A percentile compares a stretch with the other conserved stretches of the same genome.
Conservation (phyloP, 148 eudicot species). For the Vaccinium macrocarpon region DNA sequence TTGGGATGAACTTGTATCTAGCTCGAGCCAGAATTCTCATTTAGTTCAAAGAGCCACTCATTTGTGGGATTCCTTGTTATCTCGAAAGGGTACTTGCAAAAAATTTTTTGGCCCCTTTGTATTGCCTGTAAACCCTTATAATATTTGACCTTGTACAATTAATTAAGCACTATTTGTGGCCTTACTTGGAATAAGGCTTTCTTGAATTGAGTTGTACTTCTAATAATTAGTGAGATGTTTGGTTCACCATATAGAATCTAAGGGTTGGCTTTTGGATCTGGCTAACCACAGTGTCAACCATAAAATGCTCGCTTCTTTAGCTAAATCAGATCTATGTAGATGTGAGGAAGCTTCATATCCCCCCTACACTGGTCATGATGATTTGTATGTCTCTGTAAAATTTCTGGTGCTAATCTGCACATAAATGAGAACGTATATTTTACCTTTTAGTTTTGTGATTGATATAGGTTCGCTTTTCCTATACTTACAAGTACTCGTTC, state of each 20-base stretch:
- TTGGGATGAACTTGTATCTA: conserved; percentile 97
- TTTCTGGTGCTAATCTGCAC: not conserved
- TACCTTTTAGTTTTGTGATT: not conserved
- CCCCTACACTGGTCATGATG: not conserved
- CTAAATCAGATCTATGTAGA: not conserved
- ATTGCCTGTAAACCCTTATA: not conserved
- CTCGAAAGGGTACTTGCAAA: conserved; percentile 73
- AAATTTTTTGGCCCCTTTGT: not conserved
- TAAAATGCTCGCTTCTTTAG: not conserved
- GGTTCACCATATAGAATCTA: conserved; percentile 4
- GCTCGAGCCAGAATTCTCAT: conserved; percentile 95
- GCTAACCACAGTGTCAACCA: not conserved
- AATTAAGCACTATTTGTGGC: not conserved
- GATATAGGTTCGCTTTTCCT: not conserved
- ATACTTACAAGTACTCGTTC: too few species aligned
- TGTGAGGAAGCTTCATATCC: not conserved
- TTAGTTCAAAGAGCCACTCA: conserved; percentile 94
- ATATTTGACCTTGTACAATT: not conserved
- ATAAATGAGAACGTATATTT: not conserved
- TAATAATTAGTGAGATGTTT: not conserved
- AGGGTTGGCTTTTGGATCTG: not conserved
- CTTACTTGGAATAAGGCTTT: not conserved
- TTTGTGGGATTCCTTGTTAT: conserved; percentile 88
- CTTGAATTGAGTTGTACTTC: not conserved
- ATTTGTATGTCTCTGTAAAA: not conserved